A percentile compares a stretch with the other conserved stretches of the same genome.
These are phyloP conservation scores for Mucor mucedo DNA, from an alignment of 371 early-diverging fungal species.

Conservation along the genomic window DNA sequence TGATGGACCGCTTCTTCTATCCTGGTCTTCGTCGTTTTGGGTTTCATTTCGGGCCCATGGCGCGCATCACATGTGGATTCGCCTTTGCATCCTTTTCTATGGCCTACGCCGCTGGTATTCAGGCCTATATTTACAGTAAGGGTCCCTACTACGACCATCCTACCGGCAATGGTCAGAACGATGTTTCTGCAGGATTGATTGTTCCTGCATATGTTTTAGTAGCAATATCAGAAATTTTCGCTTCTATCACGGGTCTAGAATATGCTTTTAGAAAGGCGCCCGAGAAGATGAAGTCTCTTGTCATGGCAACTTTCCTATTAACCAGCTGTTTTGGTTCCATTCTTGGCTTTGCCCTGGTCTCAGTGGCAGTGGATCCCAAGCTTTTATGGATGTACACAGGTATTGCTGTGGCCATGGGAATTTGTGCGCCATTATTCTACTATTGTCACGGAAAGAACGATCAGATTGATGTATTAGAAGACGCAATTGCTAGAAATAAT, in stretches of 20 bases:
- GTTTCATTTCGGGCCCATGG: conserved; percentile 70
- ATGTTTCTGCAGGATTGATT: conserved; percentile 69
- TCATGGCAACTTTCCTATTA: conserved; percentile 74
- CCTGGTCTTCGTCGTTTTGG: conserved; percentile 71
- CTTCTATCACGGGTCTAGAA: conserved; percentile 82
- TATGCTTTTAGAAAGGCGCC: conserved; percentile 81
- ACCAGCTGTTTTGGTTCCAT: conserved; percentile 72
- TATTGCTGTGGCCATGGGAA: conserved; percentile 34
- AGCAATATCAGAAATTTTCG: conserved; percentile 77
- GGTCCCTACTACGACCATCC: conserved; percentile 33
- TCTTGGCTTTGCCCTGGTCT: conserved; percentile 70
- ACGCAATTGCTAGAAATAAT: conserved; percentile 48
- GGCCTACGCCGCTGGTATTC: conserved; percentile 73
- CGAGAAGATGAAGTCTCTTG: conserved; percentile 74
- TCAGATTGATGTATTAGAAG: conserved; percentile 33
- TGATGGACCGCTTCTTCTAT: conserved; percentile 73
- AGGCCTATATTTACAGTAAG: conserved; percentile 65
- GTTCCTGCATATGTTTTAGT: conserved; percentile 72
- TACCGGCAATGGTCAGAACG: conserved; percentile 45
- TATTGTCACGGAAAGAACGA: conserved; percentile 38
- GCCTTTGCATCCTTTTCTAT: conserved; percentile 67
- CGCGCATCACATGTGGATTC: conserved; percentile 77
- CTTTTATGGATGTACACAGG: conserved; percentile 71
- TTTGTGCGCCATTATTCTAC: conserved; percentile 34
- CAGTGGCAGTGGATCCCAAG: conserved; percentile 70